Base-by-base conservation (phyloP, 495 filamentous ascomycete genomes). In the Friedmanniomyces simplex region DNA sequence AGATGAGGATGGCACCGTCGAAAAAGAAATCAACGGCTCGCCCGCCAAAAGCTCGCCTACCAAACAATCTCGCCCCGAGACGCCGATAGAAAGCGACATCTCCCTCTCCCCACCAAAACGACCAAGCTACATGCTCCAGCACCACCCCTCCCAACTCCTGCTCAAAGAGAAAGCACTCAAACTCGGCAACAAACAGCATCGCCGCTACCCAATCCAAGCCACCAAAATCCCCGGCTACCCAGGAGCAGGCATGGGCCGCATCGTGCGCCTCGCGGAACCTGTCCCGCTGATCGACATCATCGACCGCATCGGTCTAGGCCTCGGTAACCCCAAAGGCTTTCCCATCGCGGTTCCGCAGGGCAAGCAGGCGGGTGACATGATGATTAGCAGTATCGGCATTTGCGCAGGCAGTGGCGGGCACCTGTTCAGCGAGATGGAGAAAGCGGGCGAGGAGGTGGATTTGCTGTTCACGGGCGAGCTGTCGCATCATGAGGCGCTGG, bases 391-490 rank as follows among this genome's bases (percentile, higher is more conserved):
- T 10, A 68, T 86, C 0, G 83, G 78, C 16, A 77, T 97, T 39
- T 96, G 91, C 61, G 91, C 93, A 1, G 93, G 93, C 0, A 89
- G 84, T 0, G 93, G 93, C 0, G 82, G 79, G 2, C 78, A 82
- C 32, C 74, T 95, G 13, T 78, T 98, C 56, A 77, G 84, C 50
- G 77, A 82, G 51, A 74, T 82, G 18, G 54, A 60, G 30, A 57
- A 57, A 28, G 49, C 24, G 14, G 61, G 57, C 25, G 63, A 65
- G 52, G 64, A 71, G 18, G 71, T 72, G 13, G 89, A 96, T 66
- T 72, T 96, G 25, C 71, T 91, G 0, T 86, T 97, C 57, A 97
- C 91, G 0, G 93, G 93, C 8, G 93, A 98, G 68, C 79, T 97
- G 79, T 84, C 80, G 52, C 93, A 98, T 68, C 93, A 98, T 66